Base-by-base conservation (phyloP, 306 rosid genomes). In the Malus asiatica region DNA sequence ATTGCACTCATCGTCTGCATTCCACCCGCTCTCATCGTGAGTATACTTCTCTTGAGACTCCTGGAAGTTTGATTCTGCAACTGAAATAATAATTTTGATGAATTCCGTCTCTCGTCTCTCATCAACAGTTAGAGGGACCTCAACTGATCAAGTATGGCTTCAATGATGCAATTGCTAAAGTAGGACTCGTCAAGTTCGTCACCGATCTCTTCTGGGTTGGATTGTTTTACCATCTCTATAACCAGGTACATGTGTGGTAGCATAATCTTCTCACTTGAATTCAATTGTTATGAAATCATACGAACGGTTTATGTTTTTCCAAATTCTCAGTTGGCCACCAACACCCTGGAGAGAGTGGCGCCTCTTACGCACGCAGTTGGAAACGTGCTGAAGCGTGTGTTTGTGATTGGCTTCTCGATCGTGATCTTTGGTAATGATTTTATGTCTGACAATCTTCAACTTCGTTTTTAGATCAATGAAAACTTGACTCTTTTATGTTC, bases 321-420 rank as follows among this genome's bases (percentile, higher is more conserved):
- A 44, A 58, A 27, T 9, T 44, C 63, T 76, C 81, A 93, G 98
- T 73, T 93, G 85, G 98, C 98, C 66, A 91, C 96, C 80, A 93
- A 93, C 86, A 93, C 98, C 48, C 70, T 93, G 83, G 98, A 93
- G 88, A 88, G 98, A 86, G 98, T 93, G 75, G 98, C 98, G 60
- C 98, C 98, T 71, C 97, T 93, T 62, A 93, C 98, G 20, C 98
- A 93, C 60, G 98, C 98, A 29, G 98, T 93, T 83, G 98, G 98
- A 14, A 93, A 93, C 67, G 98, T 93, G 58, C 84, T 93, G 89
- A 93, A 93, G 73, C 97, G 98, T 82, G 98, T 93, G 33, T 93
- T 93, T 80, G 98, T 93, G 75, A 93, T 93, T 79, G 97, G 97
- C 51, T 93, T 93, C 87, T 90, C 98, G 22, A 93, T 93, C 52